Evolutionary conservation across 768 basidiomycete genomes (phyloP).

Genomic region (Tubosaeta brunneosetosa): DNA sequence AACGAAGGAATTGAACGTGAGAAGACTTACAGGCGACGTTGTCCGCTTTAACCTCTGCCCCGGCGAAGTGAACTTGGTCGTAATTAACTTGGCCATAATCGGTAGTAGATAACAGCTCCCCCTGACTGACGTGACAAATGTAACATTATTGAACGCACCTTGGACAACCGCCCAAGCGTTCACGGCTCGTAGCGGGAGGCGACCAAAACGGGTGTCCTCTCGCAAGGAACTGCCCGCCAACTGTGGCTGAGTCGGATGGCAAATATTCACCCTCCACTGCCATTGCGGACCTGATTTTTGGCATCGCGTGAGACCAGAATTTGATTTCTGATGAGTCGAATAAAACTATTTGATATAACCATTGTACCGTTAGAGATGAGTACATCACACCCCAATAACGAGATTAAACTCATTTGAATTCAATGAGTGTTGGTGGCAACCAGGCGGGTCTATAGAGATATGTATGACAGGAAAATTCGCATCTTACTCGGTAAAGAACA

Average conservation of each 20-base stretch:
- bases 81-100: constrained; percentile 11
- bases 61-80: background rate
- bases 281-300: background rate
- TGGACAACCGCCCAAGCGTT: background rate
- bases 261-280: background rate
- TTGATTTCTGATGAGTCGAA: background rate
- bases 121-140: background rate
- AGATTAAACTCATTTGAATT: background rate
- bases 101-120: background rate
- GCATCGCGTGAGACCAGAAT: background rate
- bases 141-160: background rate
- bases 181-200: background rate
- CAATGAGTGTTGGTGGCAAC: background rate
- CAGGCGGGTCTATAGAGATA: background rate
- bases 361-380: background rate
- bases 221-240: background rate
- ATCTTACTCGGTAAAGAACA: constrained; percentile 36
- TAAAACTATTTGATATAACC: no score
- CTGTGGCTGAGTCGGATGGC: background rate
- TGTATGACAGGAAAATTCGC: background rate
- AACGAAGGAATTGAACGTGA: constrained; percentile 14
- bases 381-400: background rate
- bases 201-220: constrained; percentile 5
- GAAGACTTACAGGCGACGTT: constrained; percentile 5
- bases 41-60: constrained; percentile 7